Percentiles rank a stretch among this genome's conserved stretches.
Conservation (phyloP, 495 filamentous ascomycete species). For the Aspergillus hancockii region DNA sequence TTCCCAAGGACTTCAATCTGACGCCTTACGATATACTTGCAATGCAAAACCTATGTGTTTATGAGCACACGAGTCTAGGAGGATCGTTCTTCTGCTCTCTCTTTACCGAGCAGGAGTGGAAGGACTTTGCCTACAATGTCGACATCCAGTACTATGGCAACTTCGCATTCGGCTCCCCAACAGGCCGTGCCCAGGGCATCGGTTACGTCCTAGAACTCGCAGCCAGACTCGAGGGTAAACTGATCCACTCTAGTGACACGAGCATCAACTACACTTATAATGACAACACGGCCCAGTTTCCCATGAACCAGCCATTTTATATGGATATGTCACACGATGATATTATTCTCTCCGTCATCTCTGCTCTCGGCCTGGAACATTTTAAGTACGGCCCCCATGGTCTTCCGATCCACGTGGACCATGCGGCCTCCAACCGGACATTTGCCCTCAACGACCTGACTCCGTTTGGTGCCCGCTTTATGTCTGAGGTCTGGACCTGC, state of each 20-base stretch:
- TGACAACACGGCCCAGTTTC: constrained; percentile 46
- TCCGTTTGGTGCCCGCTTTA: constrained; percentile 61
- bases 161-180: constrained; percentile 59
- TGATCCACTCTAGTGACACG: constrained; percentile 48
- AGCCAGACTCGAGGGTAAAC: constrained; percentile 57
- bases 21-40: constrained; percentile 53
- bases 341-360: constrained; percentile 43
- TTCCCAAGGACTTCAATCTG: constrained; percentile 46
- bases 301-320: constrained; percentile 52
- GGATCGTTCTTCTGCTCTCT: constrained; percentile 49
- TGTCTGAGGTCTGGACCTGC: constrained; percentile 57
- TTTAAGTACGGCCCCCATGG: constrained; percentile 50
- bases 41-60: constrained; percentile 48
- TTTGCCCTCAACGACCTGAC: constrained; percentile 39
- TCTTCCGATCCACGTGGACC: constrained; percentile 50
- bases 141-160: constrained; percentile 63
- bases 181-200: constrained; percentile 61
- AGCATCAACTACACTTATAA: constrained; percentile 61
- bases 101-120: constrained; percentile 59
- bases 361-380: constrained; percentile 50
- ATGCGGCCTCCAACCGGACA: constrained; percentile 25
- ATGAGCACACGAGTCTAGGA: constrained; percentile 33
- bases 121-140: constrained; percentile 54
- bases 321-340: constrained; percentile 45
- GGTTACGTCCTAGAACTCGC: constrained; percentile 65